Evolutionary conservation across 495 filamentous ascomycete species (phyloP), one percentile per base, ranked within the genome.

Genomic region (Cryomyces antarcticus): DNA sequence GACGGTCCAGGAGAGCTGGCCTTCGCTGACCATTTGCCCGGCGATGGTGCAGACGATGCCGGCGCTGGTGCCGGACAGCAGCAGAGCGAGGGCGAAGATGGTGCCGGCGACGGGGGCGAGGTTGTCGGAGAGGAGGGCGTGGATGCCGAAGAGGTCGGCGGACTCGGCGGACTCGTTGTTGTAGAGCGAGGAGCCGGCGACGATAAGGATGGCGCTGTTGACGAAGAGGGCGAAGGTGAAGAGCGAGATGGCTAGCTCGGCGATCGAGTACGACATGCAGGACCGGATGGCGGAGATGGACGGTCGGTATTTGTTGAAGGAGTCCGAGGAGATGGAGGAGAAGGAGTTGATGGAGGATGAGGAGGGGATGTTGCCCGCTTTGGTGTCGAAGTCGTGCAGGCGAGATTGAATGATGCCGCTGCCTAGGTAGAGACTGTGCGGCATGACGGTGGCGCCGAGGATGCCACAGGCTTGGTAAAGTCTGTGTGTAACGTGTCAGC

Each of bases 391-490:
- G 36, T 88, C 78, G 41, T 70, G 70, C 3, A 94, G 73, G 7
- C 86, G 77, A 7, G 80, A 64, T 57, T 93, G 82, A 0, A 93
- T 82, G 38, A 93, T 78, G 7, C 84, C 86, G 38, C 77, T 83
- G n/a, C 86, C 86, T 5, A 94, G 70, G 52, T 85, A 93, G 29
- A 94, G 69, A 39, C 77, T 82, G 58, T 94, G 86, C 4, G 86
- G 86, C 86, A 94, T 94, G 24, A 94, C 84, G 3, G 86, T 94
- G 11, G 86, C 86, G 24, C 86, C 86, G 7, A 94, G 69, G 49
- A 94, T 94, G 44, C 85, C 86, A 53, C 86, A 93, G 42, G 82
- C 79, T 60, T 89, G 82, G 61, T 88, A 93, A 10, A 94, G 59
- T 28, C 81, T 82, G 49, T 31, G 7, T 30, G 45, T 30, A 38